phyloP scores from a whole-genome alignment of 2,329 filamentous ascomycete genomes.

The Scortechinia acanthostroma region DNA sequence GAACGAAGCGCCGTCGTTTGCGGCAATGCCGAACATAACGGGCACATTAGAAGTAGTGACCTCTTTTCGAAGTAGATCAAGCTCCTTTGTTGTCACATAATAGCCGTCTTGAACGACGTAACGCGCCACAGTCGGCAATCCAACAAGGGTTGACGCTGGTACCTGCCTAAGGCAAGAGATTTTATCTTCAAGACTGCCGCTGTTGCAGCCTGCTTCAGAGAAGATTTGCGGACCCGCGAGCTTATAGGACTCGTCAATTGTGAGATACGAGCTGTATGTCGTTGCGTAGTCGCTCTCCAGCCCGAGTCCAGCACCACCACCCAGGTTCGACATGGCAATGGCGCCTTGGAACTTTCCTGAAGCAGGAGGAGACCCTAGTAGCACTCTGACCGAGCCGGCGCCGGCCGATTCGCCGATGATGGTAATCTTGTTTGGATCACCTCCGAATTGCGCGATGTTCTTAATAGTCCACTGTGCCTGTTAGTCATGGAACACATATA shows the following conservation, averaged over 20 bases:
- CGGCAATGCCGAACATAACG: too few relatives aligned
- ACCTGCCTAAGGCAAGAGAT: too few relatives aligned
- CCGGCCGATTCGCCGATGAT: constrained; percentile 38
- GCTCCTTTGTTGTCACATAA: too few relatives aligned
- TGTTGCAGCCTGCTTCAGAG: too few relatives aligned
- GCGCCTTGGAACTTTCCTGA: constrained; percentile 36
- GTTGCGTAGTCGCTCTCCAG: constrained; percentile 37
- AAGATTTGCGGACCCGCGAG: too few relatives aligned
- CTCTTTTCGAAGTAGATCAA: too few relatives aligned
- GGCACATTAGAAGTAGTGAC: too few relatives aligned
- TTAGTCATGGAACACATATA: background rate
- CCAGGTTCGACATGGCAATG: constrained; percentile 40
- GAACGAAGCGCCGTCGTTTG: too few relatives aligned
- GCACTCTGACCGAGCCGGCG: constrained; percentile 36
- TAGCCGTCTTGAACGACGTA: too few relatives aligned
- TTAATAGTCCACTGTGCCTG: constrained; percentile 27
- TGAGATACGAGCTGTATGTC: constrained; percentile 43
- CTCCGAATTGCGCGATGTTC: constrained; percentile 36
- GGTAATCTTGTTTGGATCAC: constrained; percentile 33
- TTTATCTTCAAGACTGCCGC: too few relatives aligned
- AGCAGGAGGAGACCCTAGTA: constrained; percentile 36
- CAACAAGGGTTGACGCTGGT: too few relatives aligned
- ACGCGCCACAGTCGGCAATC: too few relatives aligned
- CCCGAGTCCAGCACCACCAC: constrained; percentile 38
- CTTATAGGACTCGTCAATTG: constrained; percentile 39